Percentiles rank a stretch among this genome's conserved stretches.
These are phyloP conservation scores for Nannochloropsis salina DNA, from an alignment of 108 stramenopile species.

Conservation along the genomic window DNA sequence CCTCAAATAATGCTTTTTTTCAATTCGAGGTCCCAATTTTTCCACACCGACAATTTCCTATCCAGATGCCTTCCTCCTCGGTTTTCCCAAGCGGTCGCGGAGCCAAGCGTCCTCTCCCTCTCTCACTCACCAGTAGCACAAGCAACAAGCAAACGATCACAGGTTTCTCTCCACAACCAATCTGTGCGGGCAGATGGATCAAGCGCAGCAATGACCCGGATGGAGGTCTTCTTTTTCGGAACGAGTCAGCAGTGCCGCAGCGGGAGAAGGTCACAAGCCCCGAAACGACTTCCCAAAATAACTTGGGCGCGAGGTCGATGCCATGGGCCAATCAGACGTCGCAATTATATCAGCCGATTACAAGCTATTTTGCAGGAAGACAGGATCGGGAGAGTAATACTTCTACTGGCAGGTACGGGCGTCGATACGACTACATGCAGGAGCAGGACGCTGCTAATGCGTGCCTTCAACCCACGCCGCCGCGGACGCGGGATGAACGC, in stretches of 20 bases:
- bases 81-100: not conserved
- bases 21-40: not conserved
- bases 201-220: slow-evolving; percentile 6
- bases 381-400: not conserved
- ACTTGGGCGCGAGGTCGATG: no score
- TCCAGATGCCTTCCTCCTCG: not conserved
- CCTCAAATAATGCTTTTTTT: no score
- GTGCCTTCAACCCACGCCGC: not conserved
- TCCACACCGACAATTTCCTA: not conserved
- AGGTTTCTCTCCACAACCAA: not conserved
- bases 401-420: not conserved
- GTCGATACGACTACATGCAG: not conserved
- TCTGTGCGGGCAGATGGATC: not conserved
- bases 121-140: not conserved
- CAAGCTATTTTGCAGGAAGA: not conserved
- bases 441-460: not conserved
- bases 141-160: not conserved
- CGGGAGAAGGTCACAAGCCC: no score
- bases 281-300: no score
- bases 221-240: not conserved
- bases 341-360: not conserved
- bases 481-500: not conserved
- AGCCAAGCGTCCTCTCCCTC: slow-evolving; percentile 16
- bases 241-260: not conserved
- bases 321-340: no score